Conservation (phyloP, 1,139 yeast species). For the Wickerhamomyces sp. region DNA sequence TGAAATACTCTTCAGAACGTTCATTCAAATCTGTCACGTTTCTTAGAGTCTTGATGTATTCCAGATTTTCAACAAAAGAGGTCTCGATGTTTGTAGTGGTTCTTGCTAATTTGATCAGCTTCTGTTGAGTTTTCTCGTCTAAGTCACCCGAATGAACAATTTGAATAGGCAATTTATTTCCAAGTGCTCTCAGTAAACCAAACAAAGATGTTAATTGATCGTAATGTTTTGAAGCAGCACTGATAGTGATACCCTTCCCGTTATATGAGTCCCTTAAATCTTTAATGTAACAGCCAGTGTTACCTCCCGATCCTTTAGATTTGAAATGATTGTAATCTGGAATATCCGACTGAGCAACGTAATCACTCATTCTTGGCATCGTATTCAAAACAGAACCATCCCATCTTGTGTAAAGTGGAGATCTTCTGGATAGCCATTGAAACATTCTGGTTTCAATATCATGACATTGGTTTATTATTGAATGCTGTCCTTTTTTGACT, state of each 20-base stretch:
- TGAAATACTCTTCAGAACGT: slow-evolving; percentile 3
- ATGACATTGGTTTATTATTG: slow-evolving; percentile 19
- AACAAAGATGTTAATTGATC: slow-evolving; percentile 43
- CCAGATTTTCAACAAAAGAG: neutral
- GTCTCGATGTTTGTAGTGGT: neutral
- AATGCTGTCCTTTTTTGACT: neutral
- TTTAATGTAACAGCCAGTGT: slow-evolving; percentile 23
- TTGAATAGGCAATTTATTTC: slow-evolving; percentile 50
- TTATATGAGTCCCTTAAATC: slow-evolving; percentile 30
- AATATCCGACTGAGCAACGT: slow-evolving; percentile 4
- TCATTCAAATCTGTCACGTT: neutral
- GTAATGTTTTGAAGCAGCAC: slow-evolving; percentile 42
- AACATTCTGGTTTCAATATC: slow-evolving; percentile 35
- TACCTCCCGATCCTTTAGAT: neutral
- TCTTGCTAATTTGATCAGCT: slow-evolving; percentile 18
- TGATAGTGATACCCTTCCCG: slow-evolving; percentile 47
- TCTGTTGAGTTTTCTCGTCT: slow-evolving; percentile 21
- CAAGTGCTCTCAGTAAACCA: slow-evolving; percentile 40
- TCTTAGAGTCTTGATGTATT: slow-evolving; percentile 13
- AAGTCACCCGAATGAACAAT: slow-evolving; percentile 44
- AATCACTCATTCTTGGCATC: slow-evolving; percentile 16
- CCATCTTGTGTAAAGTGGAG: slow-evolving; percentile 37
- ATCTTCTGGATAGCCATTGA: slow-evolving; percentile 35
- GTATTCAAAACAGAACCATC: slow-evolving; percentile 26
- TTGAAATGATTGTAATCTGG: neutral